Conservation (phyloP, 768 basidiomycete species). For the Tylopilus sp. region DNA sequence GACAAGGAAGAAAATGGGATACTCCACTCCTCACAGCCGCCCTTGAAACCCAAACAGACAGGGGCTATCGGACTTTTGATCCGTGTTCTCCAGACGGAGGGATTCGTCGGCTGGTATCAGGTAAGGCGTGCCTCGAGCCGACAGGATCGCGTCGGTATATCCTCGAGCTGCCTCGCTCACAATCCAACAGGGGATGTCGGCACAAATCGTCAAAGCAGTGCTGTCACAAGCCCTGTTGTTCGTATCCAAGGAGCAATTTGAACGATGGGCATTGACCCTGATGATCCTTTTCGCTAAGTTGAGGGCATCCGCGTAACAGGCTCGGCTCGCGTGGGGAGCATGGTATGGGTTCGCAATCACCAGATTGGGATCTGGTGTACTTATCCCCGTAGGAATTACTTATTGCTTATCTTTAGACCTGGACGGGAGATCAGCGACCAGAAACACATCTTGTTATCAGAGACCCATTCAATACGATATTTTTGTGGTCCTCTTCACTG, state of each 20-base stretch:
- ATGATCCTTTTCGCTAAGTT: slow-evolving; percentile 51
- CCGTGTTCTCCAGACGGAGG: slow-evolving; percentile 71
- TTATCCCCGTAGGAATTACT: too few relatives aligned
- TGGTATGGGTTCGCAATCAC: not conserved
- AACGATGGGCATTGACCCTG: slow-evolving; percentile 76
- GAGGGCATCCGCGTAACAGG: slow-evolving; percentile 8
- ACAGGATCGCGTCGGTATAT: not conserved
- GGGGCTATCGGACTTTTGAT: slow-evolving; percentile 78
- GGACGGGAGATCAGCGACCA: not conserved
- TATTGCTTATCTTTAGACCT: not conserved
- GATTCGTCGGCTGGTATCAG: slow-evolving; percentile 94
- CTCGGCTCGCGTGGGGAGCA: not conserved
- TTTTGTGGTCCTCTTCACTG: not conserved
- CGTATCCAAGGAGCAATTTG: slow-evolving; percentile 97
- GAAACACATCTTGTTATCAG: not conserved
- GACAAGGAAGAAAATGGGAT: slow-evolving; percentile 34
- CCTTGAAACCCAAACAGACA: slow-evolving; percentile 42
- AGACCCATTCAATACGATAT: not conserved
- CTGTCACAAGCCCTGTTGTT: slow-evolving; percentile 93
- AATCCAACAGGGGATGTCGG: slow-evolving; percentile 79
- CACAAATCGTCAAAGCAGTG: slow-evolving; percentile 95
- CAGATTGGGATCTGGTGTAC: not conserved
- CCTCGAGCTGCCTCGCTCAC: not conserved
- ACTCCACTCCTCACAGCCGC: not conserved
- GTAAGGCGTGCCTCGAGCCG: slow-evolving; percentile 34